Conservation (phyloP, 108 stramenopile species). For the Fistulifera pelliculosa region DNA sequence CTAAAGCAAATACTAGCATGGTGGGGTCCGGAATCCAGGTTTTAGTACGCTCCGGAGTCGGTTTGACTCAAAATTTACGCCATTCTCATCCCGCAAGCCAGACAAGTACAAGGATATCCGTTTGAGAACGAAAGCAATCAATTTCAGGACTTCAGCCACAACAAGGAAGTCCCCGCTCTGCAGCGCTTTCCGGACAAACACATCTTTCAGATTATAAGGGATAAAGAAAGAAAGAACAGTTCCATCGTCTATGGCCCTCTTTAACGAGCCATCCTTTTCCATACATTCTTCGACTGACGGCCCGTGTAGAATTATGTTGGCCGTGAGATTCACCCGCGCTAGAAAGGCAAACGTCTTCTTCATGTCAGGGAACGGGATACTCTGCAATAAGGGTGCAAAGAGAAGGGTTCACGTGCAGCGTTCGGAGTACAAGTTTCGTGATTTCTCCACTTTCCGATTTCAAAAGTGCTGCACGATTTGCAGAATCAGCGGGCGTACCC, state of each 20-base stretch:
- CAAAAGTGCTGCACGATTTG: neutral
- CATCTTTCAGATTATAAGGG: constrained; percentile 39
- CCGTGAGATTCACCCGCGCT: constrained; percentile 35
- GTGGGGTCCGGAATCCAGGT: too few species aligned
- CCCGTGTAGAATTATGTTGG: constrained; percentile 33
- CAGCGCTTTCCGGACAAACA: constrained; percentile 37
- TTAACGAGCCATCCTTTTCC: neutral
- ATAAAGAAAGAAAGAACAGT: constrained; percentile 12
- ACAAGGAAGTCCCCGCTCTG: constrained; percentile 43
- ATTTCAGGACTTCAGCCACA: constrained; percentile 39
- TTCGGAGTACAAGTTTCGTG: constrained; percentile 31
- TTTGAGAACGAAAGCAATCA: constrained; percentile 33
- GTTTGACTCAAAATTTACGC: too few species aligned
- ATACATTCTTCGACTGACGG: constrained; percentile 18
- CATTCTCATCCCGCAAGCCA: too few species aligned
- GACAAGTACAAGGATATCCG: constrained; percentile 13
- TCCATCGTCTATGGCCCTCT: constrained; percentile 5
- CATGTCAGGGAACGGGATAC: constrained; percentile 41
- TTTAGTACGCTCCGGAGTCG: too few species aligned
- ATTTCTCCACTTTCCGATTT: constrained; percentile 5
- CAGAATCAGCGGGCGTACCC: neutral
- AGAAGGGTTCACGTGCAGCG: constrained; percentile 31
- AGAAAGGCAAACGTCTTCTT: constrained; percentile 44
- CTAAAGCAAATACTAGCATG: too few species aligned
- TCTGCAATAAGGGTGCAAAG: constrained; percentile 36